These are phyloP conservation scores for Diacronema lutheri DNA, from an alignment of 78 protist species.

Conservation along the genomic window DNA sequence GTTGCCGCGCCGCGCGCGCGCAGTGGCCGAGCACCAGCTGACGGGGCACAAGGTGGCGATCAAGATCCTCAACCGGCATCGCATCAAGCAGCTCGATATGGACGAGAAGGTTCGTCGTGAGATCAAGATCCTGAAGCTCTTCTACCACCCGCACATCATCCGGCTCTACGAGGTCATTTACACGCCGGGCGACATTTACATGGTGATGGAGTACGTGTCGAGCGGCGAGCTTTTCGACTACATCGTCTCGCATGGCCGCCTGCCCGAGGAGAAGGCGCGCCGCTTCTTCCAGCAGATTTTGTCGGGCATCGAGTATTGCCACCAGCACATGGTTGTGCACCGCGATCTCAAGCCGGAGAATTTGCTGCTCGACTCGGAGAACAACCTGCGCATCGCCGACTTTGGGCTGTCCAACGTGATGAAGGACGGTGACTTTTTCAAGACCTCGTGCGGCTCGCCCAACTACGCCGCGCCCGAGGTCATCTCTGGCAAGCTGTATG, in stretches of 20 bases:
- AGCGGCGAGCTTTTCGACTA: constrained; percentile 99
- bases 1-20: background rate
- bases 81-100: constrained; percentile 86
- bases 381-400: constrained; percentile 90
- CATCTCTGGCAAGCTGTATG: constrained; percentile 75
- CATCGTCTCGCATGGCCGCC: constrained; percentile 90
- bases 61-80: constrained; percentile 90
- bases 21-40: constrained; percentile 75
- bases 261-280: constrained; percentile 72
- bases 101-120: constrained; percentile 90
- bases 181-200: constrained; percentile 91
- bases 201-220: constrained; percentile 83
- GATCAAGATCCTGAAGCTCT: constrained; percentile 89
- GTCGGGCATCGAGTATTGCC: constrained; percentile 94
- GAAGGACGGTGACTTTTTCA: constrained; percentile 93
- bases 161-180: constrained; percentile 93
- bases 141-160: constrained; percentile 97
- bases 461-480: constrained; percentile 99
- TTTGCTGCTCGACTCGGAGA: constrained; percentile 57
- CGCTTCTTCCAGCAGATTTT: constrained; percentile 96
- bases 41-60: constrained; percentile 91
- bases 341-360: constrained; percentile 99
- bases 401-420: constrained; percentile 96
- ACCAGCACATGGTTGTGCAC: constrained; percentile 91
- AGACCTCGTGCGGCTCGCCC: constrained; percentile 97